phyloP scores from a whole-genome alignment of 2,329 filamentous ascomycete species.

The Trichoderma sp. region DNA sequence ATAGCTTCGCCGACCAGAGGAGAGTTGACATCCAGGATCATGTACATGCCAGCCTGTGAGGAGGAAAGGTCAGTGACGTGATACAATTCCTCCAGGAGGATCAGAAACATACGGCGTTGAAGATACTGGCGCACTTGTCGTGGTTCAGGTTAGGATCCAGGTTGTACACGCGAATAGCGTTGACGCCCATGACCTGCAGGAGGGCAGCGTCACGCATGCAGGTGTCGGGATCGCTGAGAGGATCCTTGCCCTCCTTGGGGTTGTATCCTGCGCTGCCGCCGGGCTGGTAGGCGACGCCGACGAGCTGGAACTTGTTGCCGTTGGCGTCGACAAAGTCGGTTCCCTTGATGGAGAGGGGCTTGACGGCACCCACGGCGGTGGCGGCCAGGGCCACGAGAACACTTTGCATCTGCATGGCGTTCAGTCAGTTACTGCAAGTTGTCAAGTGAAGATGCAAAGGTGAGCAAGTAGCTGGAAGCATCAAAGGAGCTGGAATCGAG shows the following conservation, averaged over 20 bases:
- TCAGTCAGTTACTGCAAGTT: neutral
- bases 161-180: conserved; percentile 72
- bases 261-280: conserved; percentile 66
- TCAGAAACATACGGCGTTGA: conserved; percentile 55
- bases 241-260: conserved; percentile 56
- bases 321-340: conserved; percentile 62
- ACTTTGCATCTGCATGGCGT: conserved; percentile 42
- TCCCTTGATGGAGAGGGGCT: conserved; percentile 58
- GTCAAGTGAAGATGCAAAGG: neutral
- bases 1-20: conserved; percentile 62
- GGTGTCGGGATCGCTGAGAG: conserved; percentile 59
- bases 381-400: conserved; percentile 57
- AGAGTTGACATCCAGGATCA: conserved; percentile 70
- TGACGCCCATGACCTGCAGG: conserved; percentile 66
- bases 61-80: conserved; percentile 20
- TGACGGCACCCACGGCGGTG: conserved; percentile 58
- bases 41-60: conserved; percentile 63
- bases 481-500: neutral
- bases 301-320: conserved; percentile 65
- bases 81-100: neutral
- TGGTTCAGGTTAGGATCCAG: conserved; percentile 67
- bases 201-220: conserved; percentile 67
- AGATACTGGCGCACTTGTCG: conserved; percentile 67
- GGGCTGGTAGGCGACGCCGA: conserved; percentile 70
- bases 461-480: neutral